Percentiles rank a stretch among this genome's conserved stretches.
These are phyloP conservation scores for Scleroderma bovista DNA, from an alignment of 768 basidiomycete species.

Conservation along the genomic window DNA sequence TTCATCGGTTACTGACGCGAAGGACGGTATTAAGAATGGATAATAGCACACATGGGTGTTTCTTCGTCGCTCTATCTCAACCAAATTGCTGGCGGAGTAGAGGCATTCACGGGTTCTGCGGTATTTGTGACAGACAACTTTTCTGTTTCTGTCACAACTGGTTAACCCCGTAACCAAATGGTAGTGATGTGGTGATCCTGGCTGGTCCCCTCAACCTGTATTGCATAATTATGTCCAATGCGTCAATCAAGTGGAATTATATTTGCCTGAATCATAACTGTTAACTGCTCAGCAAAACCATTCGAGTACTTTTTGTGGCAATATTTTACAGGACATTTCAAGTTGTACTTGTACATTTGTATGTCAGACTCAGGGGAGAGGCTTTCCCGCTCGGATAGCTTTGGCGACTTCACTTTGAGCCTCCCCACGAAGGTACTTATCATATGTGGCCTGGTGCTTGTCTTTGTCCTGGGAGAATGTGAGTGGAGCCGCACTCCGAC, in stretches of 20 bases:
- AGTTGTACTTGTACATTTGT: too few relatives aligned
- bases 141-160: conserved; percentile 33
- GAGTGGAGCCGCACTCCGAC: background rate
- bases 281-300: too few relatives aligned
- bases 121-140: conserved; percentile 37
- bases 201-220: too few relatives aligned
- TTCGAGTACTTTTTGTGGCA: too few relatives aligned
- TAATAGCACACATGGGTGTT: conserved; percentile 44
- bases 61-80: conserved; percentile 45
- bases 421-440: conserved; percentile 52
- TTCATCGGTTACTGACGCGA: background rate
- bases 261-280: too few relatives aligned
- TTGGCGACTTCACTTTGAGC: conserved; percentile 50
- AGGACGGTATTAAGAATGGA: conserved; percentile 36
- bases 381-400: conserved; percentile 40
- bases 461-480: conserved; percentile 27
- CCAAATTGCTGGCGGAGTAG: conserved; percentile 50
- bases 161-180: background rate
- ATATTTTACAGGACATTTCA: too few relatives aligned
- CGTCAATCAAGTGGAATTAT: too few relatives aligned
- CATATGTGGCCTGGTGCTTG: conserved; percentile 45
- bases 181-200: too few relatives aligned
- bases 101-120: conserved; percentile 49
- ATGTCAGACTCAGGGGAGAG: conserved; percentile 26
- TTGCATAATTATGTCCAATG: too few relatives aligned